Conservation (phyloP, 169 alveolate genomes). For the Amoebophrya sp. region DNA sequence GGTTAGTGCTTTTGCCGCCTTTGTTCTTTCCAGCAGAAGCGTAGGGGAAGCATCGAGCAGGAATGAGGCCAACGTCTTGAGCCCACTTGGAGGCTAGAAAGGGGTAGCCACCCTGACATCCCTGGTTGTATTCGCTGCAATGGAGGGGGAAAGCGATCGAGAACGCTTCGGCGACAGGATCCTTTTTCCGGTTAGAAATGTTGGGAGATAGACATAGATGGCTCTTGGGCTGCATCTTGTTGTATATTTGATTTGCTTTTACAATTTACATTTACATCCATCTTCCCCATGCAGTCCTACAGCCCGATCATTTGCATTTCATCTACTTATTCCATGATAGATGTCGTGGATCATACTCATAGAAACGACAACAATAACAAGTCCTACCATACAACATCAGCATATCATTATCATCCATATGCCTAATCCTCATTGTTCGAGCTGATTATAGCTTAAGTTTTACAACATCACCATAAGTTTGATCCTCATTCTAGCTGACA, state of each 20-base stretch:
- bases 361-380: too few species aligned
- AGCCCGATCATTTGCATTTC: too few species aligned
- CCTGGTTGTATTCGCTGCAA: slow-evolving; percentile 56
- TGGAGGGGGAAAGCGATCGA: slow-evolving; percentile 46
- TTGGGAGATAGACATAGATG: background rate
- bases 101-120: slow-evolving; percentile 59
- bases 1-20: too few species aligned
- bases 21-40: too few species aligned
- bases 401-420: too few species aligned
- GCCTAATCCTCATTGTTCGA: too few species aligned
- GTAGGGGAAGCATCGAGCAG: slow-evolving; percentile 11
- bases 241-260: background rate
- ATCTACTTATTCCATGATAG: too few species aligned
- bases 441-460: too few species aligned
- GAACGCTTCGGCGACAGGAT: background rate
- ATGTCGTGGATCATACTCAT: too few species aligned
- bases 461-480: too few species aligned
- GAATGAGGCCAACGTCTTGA: slow-evolving; percentile 43
- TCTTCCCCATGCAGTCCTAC: background rate
- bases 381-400: too few species aligned
- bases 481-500: slow-evolving; percentile 49
- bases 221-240: background rate
- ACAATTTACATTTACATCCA: background rate
- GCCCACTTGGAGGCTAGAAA: slow-evolving; percentile 52
- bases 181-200: too few species aligned